Evolutionary conservation across 495 filamentous ascomycete genomes (phyloP).

Genomic region (Penicillium canescens): DNA sequence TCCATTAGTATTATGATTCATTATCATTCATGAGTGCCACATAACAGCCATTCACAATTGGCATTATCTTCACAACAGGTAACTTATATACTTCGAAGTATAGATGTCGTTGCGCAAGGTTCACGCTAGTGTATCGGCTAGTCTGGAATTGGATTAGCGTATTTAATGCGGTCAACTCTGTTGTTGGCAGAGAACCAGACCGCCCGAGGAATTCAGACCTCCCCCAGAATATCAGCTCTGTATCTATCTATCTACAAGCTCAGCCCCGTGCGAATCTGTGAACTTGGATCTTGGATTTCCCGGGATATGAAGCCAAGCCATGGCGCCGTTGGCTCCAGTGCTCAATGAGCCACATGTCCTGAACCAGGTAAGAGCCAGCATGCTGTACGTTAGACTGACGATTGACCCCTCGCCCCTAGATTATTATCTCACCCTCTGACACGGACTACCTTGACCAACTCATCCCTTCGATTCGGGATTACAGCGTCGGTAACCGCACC

Average conservation of each 20-base stretch:
- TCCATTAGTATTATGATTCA: too few relatives aligned
- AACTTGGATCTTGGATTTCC: not conserved
- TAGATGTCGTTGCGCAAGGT: not conserved
- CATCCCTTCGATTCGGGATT: conserved; percentile 89
- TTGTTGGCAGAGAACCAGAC: not conserved
- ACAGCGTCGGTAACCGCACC: conserved; percentile 71
- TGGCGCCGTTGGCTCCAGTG: conserved; percentile 17
- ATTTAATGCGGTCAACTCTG: not conserved
- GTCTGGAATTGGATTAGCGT: not conserved
- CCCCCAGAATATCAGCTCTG: not conserved
- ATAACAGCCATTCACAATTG: too few relatives aligned
- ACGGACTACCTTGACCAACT: conserved; percentile 93
- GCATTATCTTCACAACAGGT: too few relatives aligned
- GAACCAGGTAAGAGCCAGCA: conserved; percentile 35
- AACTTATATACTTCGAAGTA: not conserved
- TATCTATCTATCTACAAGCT: not conserved
- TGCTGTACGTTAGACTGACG: not conserved
- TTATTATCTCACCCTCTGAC: conserved; percentile 88
- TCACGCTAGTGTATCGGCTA: not conserved
- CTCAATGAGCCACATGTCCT: conserved; percentile 48
- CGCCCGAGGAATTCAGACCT: not conserved
- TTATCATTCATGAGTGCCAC: too few relatives aligned
- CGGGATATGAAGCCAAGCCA: conserved; percentile 40
- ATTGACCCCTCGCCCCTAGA: conserved; percentile 50
- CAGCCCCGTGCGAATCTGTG: conserved; percentile 9